Evolutionary conservation across 441 rosid genomes (phyloP), one percentile per base, ranked within the genome.

Genomic region (Jatropha podagrica): DNA sequence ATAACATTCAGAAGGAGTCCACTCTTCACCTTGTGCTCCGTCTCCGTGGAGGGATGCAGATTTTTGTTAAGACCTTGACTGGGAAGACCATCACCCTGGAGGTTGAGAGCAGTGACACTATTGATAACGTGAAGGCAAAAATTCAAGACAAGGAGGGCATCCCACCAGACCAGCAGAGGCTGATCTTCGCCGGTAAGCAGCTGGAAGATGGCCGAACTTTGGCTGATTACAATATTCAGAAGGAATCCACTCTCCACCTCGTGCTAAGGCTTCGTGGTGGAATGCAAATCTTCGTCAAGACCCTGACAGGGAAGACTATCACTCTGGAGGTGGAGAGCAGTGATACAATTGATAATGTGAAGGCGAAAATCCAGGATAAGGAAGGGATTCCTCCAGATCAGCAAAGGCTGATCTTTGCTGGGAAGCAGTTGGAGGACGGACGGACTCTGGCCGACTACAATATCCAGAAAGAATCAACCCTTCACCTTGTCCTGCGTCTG

Each of bases 71-170:
- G 75, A 88, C 92, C 6, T n/a, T 88, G 0, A 88, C 92, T 0
- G 92, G 92, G 0, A 88, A 88, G 74, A 88, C 92, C 0, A 88
- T 88, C 3, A 88, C 92, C 0, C 71, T 88, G 0, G 92, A 88
- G 76, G 92, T 88, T 0, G 92, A 88, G 72, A 87, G 90, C 78
- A 79, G 83, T 0, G 92, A 87, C 85, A 88, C 92, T 7, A 87
- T 88, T 2, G 92, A 88, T 68, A 88, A 88, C 18, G 92, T 88
- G 0, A 88, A 88, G 32, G 86, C 92, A 0, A 89, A 87, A 65
- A 89, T 89, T 71, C 92, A 87, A 4, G 91, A 89, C 59, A 89
- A 89, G 76, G 93, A 89, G 7, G 93, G 93, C 0, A 89, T 89
- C 17, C 90, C 93, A 0, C 93, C 91, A 5, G 93, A 89, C 26